These are phyloP conservation scores for Nigrospora sphaerica DNA, from an alignment of 2,329 filamentous ascomycete species.

Conservation along the genomic window DNA sequence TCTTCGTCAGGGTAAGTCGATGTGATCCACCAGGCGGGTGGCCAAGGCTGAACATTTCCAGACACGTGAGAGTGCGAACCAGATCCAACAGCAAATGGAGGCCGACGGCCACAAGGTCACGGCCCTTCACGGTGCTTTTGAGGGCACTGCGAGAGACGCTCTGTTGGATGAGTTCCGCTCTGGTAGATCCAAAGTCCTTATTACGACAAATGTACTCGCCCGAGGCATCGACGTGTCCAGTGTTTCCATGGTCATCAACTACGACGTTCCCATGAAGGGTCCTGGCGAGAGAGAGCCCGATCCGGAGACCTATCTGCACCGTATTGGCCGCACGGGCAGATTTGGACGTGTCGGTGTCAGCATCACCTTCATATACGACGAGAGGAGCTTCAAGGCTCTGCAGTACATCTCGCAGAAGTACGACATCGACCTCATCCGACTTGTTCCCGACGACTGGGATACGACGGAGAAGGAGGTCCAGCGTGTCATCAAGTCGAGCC, in stretches of 20 bases:
- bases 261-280: constrained; percentile 74
- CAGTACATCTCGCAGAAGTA: constrained; percentile 76
- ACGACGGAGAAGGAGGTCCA: constrained; percentile 77
- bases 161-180: constrained; percentile 82
- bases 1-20: constrained; percentile 77
- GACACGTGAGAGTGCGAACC: constrained; percentile 77
- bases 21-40: constrained; percentile 51
- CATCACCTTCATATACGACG: constrained; percentile 89
- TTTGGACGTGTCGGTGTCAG: constrained; percentile 96
- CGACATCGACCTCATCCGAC: constrained; percentile 69
- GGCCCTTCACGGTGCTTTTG: constrained; percentile 80
- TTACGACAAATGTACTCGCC: constrained; percentile 93
- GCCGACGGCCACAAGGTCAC: constrained; percentile 87
- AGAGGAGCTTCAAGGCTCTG: constrained; percentile 72
- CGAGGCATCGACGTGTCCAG: constrained; percentile 88
- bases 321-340: constrained; percentile 92
- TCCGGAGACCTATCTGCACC: constrained; percentile 92
- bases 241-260: constrained; percentile 98
- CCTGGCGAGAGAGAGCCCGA: constrained; percentile 77
- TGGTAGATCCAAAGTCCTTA: constrained; percentile 88
- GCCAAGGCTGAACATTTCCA: constrained; percentile 92
- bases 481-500: constrained; percentile 67
- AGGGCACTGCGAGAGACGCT: constrained; percentile 73
- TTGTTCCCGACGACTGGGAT: constrained; percentile 88
- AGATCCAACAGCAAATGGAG: constrained; percentile 81